phyloP scores from a whole-genome alignment of 768 basidiomycete genomes.

The Lactarius hengduanensis region DNA sequence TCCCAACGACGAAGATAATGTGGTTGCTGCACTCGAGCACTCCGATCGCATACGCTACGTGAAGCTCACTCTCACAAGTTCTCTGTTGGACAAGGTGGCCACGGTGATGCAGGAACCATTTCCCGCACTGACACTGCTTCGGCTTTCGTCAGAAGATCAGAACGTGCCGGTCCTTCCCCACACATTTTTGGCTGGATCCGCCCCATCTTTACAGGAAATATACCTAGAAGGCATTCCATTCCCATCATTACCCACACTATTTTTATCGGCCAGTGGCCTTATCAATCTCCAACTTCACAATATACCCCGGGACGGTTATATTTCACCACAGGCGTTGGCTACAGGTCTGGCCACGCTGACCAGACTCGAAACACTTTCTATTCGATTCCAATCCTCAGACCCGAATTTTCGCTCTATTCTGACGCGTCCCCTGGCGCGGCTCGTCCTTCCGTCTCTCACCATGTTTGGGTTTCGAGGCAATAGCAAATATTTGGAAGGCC shows the following conservation, averaged over 20 bases:
- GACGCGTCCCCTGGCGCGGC: background rate
- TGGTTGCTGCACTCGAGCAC: background rate
- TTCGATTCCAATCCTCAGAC: background rate
- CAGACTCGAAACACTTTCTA: background rate
- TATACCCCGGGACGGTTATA: background rate
- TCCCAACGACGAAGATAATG: background rate
- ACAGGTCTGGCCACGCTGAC: background rate
- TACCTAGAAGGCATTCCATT: background rate
- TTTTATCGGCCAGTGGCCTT: background rate
- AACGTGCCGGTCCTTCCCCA: background rate
- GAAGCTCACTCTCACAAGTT: background rate
- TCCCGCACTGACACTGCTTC: background rate
- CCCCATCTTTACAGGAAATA: background rate
- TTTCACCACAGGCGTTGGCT: background rate
- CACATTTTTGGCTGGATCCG: background rate
- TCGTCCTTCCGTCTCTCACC: background rate
- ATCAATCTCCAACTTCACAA: background rate
- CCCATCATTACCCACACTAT: background rate
- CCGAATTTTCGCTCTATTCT: background rate
- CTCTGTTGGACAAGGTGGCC: background rate
- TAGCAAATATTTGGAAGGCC: background rate
- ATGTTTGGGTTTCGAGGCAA: background rate
- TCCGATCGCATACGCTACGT: background rate
- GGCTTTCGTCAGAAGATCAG: background rate
- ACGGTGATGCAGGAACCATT: background rate